Percentiles rank a stretch among this genome's conserved stretches.
Conservation (phyloP, 352 stramenopile genomes). For the Globisporangium lucens region DNA sequence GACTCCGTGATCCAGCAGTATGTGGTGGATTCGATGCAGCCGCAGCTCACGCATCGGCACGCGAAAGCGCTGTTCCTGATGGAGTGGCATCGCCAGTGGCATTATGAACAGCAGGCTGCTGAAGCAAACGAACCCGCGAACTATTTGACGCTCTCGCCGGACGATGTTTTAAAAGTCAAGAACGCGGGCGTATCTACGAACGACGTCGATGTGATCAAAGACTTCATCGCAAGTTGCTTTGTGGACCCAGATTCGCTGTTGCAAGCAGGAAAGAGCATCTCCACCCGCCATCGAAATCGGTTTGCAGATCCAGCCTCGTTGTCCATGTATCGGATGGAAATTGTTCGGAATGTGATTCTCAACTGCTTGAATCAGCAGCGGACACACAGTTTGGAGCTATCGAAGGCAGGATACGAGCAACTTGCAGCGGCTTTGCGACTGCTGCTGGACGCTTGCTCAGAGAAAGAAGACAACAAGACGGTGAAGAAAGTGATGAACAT, state of each 20-base stretch:
- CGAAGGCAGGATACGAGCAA: slow-evolving; percentile 48
- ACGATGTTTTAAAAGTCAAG: slow-evolving; percentile 58
- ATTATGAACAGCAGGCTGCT: slow-evolving; percentile 42
- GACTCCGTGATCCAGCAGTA: slow-evolving; percentile 87
- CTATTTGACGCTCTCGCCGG: slow-evolving; percentile 39
- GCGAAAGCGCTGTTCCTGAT: slow-evolving; percentile 73
- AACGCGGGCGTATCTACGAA: slow-evolving; percentile 52
- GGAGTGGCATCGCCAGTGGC: slow-evolving; percentile 78
- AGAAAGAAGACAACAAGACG: slow-evolving; percentile 60
- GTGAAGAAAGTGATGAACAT: slow-evolving; percentile 84
- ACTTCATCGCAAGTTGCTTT: slow-evolving; percentile 85
- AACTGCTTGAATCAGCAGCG: slow-evolving; percentile 70
- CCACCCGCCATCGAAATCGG: slow-evolving; percentile 52
- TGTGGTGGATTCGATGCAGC: slow-evolving; percentile 78
- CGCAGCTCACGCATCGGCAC: slow-evolving; percentile 75
- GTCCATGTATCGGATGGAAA: slow-evolving; percentile 61
- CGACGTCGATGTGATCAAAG: slow-evolving; percentile 83
- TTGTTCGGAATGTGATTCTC: slow-evolving; percentile 69
- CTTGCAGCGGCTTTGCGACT: slow-evolving; percentile 52
- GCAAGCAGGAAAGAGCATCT: slow-evolving; percentile 20
- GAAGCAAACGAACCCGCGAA: slow-evolving; percentile 42
- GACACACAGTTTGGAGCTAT: slow-evolving; percentile 51
- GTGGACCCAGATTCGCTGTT: slow-evolving; percentile 55
- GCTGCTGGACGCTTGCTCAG: slow-evolving; percentile 58
- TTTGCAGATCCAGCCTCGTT: slow-evolving; percentile 61